A percentile compares a stretch with the other conserved stretches of the same genome.
Evolutionary conservation across 108 stramenopile species (phyloP).

Genomic region (Epipyxis sp.): DNA sequence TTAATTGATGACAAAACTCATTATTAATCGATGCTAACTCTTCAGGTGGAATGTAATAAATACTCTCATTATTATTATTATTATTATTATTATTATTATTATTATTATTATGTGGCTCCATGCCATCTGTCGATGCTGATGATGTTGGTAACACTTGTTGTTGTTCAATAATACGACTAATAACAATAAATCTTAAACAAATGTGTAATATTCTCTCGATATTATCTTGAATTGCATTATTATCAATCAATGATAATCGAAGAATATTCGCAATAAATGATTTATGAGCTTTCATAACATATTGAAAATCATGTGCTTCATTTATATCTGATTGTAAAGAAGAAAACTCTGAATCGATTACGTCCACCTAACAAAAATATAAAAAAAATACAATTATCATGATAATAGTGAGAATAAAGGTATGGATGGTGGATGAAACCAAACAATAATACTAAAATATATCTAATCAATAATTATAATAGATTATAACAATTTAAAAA

Average conservation of each 20-base stretch:
- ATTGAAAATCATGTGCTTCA: not conserved
- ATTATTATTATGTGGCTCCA: too few species aligned
- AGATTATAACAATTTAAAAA: not conserved
- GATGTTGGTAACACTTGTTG: not conserved
- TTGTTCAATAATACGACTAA: not conserved
- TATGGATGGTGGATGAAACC: too few species aligned
- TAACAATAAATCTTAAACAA: slow-evolving; percentile 11
- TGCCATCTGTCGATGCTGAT: too few species aligned
- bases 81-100: too few species aligned
- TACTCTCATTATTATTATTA: not conserved
- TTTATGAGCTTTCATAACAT: not conserved
- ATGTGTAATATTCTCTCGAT: slow-evolving; percentile 17
- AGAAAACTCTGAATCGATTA: slow-evolving; percentile 21
- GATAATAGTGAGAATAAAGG: too few species aligned
- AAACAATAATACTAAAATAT: too few species aligned
- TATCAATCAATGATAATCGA: slow-evolving; percentile 11
- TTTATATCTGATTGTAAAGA: not conserved
- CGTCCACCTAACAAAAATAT: slow-evolving; percentile 14
- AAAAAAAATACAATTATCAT: too few species aligned
- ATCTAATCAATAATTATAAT: too few species aligned
- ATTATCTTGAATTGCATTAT: slow-evolving; percentile 2
- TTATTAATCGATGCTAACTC: not conserved
- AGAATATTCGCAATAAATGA: slow-evolving; percentile 6
- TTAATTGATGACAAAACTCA: slow-evolving; percentile 22
- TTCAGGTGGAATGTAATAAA: not conserved